phyloP scores from a whole-genome alignment of 164 flowering plant species.

The Liriodendron chinense region DNA sequence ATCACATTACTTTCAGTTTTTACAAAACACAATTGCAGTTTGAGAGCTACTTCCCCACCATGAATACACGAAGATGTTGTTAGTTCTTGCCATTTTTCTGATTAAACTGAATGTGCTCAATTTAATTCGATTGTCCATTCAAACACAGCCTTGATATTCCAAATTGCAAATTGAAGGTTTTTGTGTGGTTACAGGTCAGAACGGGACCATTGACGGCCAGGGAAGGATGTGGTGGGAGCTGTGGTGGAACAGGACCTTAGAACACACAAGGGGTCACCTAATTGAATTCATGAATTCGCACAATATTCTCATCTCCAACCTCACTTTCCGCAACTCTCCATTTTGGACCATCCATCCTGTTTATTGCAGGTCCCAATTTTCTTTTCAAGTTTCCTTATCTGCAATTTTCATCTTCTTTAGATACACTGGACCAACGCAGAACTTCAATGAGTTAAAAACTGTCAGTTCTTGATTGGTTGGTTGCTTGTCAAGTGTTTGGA shows the following conservation, averaged over 20 bases:
- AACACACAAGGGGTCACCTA: slow-evolving; percentile 93
- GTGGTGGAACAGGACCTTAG: slow-evolving; percentile 94
- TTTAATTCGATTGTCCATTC: no score
- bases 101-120: no score
- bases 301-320: slow-evolving; percentile 78
- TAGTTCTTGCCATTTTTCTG: no score
- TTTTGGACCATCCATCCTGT: slow-evolving; percentile 99
- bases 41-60: no score
- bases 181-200: slow-evolving; percentile 54
- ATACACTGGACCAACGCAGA: background rate
- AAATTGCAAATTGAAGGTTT: background rate
- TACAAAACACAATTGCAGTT: no score
- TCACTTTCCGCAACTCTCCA: slow-evolving; percentile 87
- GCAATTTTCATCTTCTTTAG: background rate
- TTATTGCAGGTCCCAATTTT: slow-evolving; percentile 70
- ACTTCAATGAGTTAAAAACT: no score
- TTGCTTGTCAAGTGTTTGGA: background rate
- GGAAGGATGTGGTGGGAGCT: slow-evolving; percentile 99
- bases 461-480: background rate
- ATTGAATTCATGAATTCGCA: slow-evolving; percentile 74
- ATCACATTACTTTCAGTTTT: no score
- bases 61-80: no score
- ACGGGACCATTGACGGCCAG: slow-evolving; percentile 95
- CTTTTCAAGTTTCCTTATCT: background rate
- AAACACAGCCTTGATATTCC: no score